A percentile compares a stretch with the other conserved stretches of the same genome.
phyloP scores from a whole-genome alignment of 2,329 filamentous ascomycete species.

The Xylariaceae sp. region DNA sequence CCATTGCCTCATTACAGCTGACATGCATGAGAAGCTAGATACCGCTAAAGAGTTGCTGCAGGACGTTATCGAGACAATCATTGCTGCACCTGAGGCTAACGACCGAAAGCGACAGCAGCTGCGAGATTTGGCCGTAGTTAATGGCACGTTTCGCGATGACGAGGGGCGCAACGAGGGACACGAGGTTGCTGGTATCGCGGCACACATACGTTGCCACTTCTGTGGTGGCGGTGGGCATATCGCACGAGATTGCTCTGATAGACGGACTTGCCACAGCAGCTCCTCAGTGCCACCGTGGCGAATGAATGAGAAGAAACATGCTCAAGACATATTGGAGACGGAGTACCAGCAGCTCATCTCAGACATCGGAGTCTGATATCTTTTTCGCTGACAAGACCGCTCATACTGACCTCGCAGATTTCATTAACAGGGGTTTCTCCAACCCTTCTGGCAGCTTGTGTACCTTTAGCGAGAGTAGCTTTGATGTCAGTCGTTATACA shows the following conservation, averaged over 20 bases:
- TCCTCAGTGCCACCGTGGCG: neutral
- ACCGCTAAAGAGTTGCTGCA: slow-evolving; percentile 75
- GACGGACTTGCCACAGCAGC: neutral
- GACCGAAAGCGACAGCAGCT: slow-evolving; percentile 78
- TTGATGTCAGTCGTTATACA: too few species aligned
- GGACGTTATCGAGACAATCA: slow-evolving; percentile 75
- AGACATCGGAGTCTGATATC: neutral
- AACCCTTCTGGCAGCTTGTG: too few species aligned
- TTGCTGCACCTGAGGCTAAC: slow-evolving; percentile 71
- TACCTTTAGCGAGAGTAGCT: too few species aligned
- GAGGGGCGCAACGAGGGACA: slow-evolving; percentile 39
- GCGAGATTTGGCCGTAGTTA: slow-evolving; percentile 73
- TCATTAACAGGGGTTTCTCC: too few species aligned
- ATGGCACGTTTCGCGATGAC: slow-evolving; percentile 78
- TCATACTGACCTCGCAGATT: too few species aligned
- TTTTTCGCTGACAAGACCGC: too few species aligned
- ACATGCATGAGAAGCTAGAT: neutral
- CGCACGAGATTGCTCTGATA: neutral
- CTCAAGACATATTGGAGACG: neutral
- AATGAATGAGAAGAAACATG: neutral
- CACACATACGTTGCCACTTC: neutral
- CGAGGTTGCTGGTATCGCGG: neutral
- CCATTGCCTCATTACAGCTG: neutral
- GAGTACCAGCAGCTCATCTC: slow-evolving; percentile 4
- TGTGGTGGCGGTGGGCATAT: slow-evolving; percentile 5